Percentiles rank a stretch among this genome's conserved stretches.
Conservation (phyloP, 2,329 filamentous ascomycete species). For the Apiospora saccharicola region DNA sequence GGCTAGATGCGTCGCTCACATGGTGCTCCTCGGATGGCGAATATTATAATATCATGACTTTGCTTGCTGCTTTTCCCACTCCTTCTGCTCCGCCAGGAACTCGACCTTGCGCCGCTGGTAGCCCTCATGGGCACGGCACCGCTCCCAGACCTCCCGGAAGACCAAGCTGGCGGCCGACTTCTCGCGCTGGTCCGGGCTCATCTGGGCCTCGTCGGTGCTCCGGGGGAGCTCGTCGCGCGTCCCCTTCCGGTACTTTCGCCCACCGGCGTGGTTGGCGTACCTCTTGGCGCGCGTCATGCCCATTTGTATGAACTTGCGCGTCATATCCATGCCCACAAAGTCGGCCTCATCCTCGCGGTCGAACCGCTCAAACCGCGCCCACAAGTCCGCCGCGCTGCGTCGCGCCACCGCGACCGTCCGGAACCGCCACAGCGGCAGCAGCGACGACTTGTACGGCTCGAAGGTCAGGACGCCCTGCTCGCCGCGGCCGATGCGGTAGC, state of each 20-base stretch:
- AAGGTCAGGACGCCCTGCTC: slow-evolving; percentile 68
- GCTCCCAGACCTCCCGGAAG: slow-evolving; percentile 58
- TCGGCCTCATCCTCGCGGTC: slow-evolving; percentile 6
- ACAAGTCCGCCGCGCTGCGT: slow-evolving; percentile 57
- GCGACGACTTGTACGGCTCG: slow-evolving; percentile 68
- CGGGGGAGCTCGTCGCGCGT: slow-evolving; percentile 47
- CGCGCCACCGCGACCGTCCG: slow-evolving; percentile 58
- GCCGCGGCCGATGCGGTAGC: slow-evolving; percentile 58
- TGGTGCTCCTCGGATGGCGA: too few species aligned
- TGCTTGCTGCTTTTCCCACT: slow-evolving; percentile 25
- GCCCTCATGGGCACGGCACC: slow-evolving; percentile 50
- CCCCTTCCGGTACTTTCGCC: slow-evolving; percentile 61
- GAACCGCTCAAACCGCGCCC: slow-evolving; percentile 57
- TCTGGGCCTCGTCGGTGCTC: slow-evolving; percentile 48
- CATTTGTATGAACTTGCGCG: slow-evolving; percentile 62
- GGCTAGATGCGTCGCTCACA: neutral
- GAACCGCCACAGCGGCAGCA: slow-evolving; percentile 69
- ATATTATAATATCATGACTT: neutral
- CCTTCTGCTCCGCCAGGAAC: slow-evolving; percentile 53
- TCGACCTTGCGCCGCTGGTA: slow-evolving; percentile 53
- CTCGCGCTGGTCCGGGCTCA: slow-evolving; percentile 41
- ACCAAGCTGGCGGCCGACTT: slow-evolving; percentile 57
- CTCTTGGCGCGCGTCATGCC: slow-evolving; percentile 68
- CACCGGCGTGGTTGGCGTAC: slow-evolving; percentile 64
- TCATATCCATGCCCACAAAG: slow-evolving; percentile 15